phyloP scores from a whole-genome alignment of 805 yeast genomes.

The Debaryomyces tyrocola region DNA sequence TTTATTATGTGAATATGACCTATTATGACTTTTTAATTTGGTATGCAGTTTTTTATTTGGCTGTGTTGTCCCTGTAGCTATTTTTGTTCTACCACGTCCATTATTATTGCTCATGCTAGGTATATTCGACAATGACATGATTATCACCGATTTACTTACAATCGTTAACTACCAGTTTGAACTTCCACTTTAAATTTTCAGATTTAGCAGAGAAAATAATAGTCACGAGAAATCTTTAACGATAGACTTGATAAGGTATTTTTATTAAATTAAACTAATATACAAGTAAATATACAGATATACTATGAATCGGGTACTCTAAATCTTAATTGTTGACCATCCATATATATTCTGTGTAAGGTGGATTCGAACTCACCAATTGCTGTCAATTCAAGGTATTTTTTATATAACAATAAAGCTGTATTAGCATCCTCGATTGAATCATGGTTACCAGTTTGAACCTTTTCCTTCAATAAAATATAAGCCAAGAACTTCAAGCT shows the following conservation, averaged over 20 bases:
- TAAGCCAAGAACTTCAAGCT: slow-evolving; percentile 87
- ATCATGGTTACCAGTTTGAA: slow-evolving; percentile 93
- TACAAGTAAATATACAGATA: not conserved
- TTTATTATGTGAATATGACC: slow-evolving; percentile 31
- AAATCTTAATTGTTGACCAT: slow-evolving; percentile 60
- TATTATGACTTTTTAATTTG: slow-evolving; percentile 17
- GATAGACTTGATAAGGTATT: not conserved
- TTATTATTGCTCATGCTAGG: not conserved
- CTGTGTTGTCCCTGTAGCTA: not conserved
- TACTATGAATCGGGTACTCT: slow-evolving; percentile 42
- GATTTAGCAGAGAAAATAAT: not conserved
- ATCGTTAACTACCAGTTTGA: not conserved
- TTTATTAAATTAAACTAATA: not conserved
- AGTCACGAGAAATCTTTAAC: not conserved
- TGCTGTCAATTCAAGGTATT: slow-evolving; percentile 61
- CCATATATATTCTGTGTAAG: slow-evolving; percentile 66
- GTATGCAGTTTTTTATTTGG: slow-evolving; percentile 4
- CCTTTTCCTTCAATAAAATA: slow-evolving; percentile 67
- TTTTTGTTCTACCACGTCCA: slow-evolving; percentile 1
- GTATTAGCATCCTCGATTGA: slow-evolving; percentile 94
- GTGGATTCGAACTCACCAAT: slow-evolving; percentile 60
- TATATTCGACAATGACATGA: slow-evolving; percentile 2
- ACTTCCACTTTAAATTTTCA: not conserved
- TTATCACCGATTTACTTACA: not conserved
- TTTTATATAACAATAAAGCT: slow-evolving; percentile 75